Evolutionary conservation across 176 grass and related monocot genomes (phyloP), one percentile per base, ranked within the genome.

Genomic region (Oryza meyeriana): DNA sequence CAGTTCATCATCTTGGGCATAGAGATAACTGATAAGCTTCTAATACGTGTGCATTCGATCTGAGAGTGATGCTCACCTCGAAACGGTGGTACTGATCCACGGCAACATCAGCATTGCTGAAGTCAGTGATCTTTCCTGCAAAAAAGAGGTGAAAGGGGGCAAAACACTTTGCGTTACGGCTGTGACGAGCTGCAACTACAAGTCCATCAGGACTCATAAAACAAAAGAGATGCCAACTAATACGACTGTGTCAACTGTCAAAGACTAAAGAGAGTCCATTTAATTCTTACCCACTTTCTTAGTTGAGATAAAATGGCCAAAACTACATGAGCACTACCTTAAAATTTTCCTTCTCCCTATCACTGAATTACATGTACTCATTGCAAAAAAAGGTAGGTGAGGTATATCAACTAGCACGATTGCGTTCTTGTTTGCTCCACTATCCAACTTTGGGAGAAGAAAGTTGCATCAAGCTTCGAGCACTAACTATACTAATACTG

Each of bases 81-180:
- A 91, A 95, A 39, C 90, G 88, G 71, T 98, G 88, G 79, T 98
- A 98, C 83, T 98, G 95, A 63, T 98, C 95, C 2, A 95, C 90
- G 0, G 95, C 92, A 24, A 98, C 90, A 66, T 98, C 95, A 0
- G 90, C 95, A 48, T 95, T 98, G 86, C 95, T 98, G 87, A 98
- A 98, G 83, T 98, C 95, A 0, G 55, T 30, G 16, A 98, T 84
- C 87, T 98, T 98, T 26, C 95, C 95, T 98, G 64, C 79, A 75
- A 6, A 81, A 10, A 22, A 52, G n/a, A n/a, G n/a, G n/a, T n/a
- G n/a, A 22, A 22, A 2, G 12, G 30, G 14, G 31, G 13, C 0
- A 0, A 13, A 24, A 27, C 20, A 25, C 36, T 73, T 31, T 24
- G 34, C 1, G n/a, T 84, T 32, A 83, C 13, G 72, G 4, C 3